phyloP scores from a whole-genome alignment of 73 alveolate genomes.

The Diophrys sp. region DNA sequence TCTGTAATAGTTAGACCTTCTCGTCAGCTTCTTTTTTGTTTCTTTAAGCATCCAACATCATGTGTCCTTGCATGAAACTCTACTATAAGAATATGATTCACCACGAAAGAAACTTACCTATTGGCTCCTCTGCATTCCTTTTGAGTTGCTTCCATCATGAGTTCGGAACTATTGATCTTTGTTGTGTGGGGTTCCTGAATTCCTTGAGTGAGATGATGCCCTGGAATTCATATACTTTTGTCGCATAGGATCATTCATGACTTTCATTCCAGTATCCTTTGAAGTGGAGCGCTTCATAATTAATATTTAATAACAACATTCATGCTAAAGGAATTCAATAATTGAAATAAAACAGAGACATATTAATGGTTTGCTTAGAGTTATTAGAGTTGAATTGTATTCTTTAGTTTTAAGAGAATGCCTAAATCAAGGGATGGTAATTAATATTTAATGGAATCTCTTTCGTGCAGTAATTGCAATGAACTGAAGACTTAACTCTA shows the following conservation, averaged over 20 bases:
- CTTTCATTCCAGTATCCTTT: background rate
- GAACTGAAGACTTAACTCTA: too few relatives aligned
- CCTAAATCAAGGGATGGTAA: too few relatives aligned
- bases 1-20: background rate
- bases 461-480: too few relatives aligned
- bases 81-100: background rate
- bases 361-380: too few relatives aligned
- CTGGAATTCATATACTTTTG: background rate
- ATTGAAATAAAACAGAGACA: too few relatives aligned
- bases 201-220: background rate
- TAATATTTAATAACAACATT: too few relatives aligned
- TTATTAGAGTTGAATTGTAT: too few relatives aligned
- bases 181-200: background rate
- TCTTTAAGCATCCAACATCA: background rate
- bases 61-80: background rate
- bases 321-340: too few relatives aligned
- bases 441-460: too few relatives aligned
- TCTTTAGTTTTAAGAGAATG: too few relatives aligned
- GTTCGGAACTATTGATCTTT: background rate
- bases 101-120: background rate
- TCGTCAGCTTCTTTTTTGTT: background rate
- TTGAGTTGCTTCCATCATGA: background rate
- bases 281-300: background rate
- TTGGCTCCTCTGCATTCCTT: background rate
- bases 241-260: background rate